phyloP scores from a whole-genome alignment of 2,329 filamentous ascomycete species.

The Aureobasidium mangrovei region DNA sequence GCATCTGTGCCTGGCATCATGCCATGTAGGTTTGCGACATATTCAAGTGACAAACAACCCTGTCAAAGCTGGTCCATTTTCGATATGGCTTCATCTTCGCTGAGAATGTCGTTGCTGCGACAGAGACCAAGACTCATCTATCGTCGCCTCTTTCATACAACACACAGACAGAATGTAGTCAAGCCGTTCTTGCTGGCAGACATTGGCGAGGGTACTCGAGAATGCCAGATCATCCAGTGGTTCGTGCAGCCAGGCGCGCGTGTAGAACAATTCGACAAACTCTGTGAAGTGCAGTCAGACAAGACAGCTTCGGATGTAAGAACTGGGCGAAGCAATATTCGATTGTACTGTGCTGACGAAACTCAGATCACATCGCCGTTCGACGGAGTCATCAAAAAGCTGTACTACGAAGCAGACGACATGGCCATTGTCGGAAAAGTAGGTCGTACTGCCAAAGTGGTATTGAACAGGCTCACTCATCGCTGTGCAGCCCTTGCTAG shows the following conservation, averaged over 20 bases:
- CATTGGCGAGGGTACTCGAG: conserved; percentile 89
- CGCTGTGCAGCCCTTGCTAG: conserved; percentile 62
- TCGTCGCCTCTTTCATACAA: conserved; percentile 21
- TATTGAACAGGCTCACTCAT: background rate
- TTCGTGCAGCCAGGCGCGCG: conserved; percentile 93
- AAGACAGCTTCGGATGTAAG: conserved; percentile 63
- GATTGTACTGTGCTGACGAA: background rate
- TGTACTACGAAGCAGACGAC: conserved; percentile 91
- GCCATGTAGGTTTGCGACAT: background rate
- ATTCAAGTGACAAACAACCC: background rate
- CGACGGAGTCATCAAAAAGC: conserved; percentile 87
- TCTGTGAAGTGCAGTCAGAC: conserved; percentile 97
- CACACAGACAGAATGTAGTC: conserved; percentile 38
- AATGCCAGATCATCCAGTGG: conserved; percentile 99
- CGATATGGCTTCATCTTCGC: background rate
- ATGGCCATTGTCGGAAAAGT: conserved; percentile 86
- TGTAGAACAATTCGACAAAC: conserved; percentile 94
- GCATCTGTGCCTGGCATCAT: background rate
- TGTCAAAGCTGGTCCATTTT: background rate
- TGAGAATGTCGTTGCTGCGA: background rate
- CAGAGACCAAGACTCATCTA: background rate
- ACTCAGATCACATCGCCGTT: conserved; percentile 86
- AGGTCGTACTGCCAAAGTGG: conserved; percentile 9
- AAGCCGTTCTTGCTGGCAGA: conserved; percentile 78
- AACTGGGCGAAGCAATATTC: background rate